These are phyloP conservation scores for Aspergillus nanangensis DNA, from an alignment of 495 filamentous ascomycete species.

Conservation along the genomic window DNA sequence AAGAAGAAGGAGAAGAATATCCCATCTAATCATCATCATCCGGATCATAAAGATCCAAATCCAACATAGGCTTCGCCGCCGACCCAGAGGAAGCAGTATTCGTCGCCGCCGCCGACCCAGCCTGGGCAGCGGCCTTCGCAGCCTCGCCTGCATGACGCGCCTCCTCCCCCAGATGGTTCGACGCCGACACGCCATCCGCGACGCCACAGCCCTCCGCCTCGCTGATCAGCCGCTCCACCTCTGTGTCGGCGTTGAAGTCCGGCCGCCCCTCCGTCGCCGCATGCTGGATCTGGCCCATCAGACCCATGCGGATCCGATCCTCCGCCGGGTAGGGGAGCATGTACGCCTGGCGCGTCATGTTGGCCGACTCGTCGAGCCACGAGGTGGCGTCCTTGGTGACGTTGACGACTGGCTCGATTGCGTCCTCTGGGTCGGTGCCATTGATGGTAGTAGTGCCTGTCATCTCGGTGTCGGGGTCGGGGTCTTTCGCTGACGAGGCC, in stretches of 20 bases:
- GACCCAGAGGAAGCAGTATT: conserved; percentile 4
- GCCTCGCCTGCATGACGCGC: conserved; percentile 28
- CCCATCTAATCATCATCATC: conserved; percentile 30
- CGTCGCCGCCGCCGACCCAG: conserved; percentile 28
- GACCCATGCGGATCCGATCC: conserved; percentile 43
- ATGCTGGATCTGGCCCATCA: conserved; percentile 44
- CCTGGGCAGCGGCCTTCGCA: conserved; percentile 32
- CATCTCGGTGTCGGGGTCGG: conserved; percentile 28
- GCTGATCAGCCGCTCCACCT: conserved; percentile 38
- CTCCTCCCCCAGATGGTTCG: conserved; percentile 15
- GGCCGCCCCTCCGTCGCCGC: conserved; percentile 26
- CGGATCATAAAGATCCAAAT: conserved; percentile 44
- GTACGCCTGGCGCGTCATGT: conserved; percentile 38
- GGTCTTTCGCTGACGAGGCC: conserved; percentile 12
- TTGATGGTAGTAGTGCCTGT: conserved; percentile 17
- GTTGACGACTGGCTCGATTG: conserved; percentile 31
- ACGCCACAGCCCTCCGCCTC: conserved; percentile 37
- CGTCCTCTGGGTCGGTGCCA: conserved; percentile 12
- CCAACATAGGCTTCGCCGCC: conserved; percentile 29
- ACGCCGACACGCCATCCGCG: conserved; percentile 23
- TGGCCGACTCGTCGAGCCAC: conserved; percentile 44
- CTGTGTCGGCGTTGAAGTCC: conserved; percentile 32
- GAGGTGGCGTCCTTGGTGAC: conserved; percentile 41
- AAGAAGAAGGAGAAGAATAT: background rate
- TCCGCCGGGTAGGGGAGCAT: conserved; percentile 46